Base-by-base conservation (phyloP, 2,329 filamentous ascomycete genomes). In the Lachnellula suecica region DNA sequence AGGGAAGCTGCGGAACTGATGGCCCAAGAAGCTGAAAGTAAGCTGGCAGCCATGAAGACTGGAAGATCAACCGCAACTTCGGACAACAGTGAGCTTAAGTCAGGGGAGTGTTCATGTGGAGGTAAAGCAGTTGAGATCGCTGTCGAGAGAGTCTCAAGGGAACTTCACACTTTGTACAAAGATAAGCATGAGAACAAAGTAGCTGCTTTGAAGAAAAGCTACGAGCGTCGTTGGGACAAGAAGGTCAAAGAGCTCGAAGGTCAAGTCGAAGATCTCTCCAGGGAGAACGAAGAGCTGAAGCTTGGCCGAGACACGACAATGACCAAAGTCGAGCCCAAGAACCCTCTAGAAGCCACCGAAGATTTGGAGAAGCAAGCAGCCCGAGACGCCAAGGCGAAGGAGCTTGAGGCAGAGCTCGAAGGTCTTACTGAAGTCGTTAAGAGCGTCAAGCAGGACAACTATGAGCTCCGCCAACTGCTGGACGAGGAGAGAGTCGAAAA, bases 101-200 rank as follows among this genome's bases (percentile, higher is more conserved):
- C 60, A 15, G 62, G 58, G 3, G 64, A 65, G 37, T 63, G 63
- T 43, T 50, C 43, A 25, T 65, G 61, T 41, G 60, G 61, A 63
- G 49, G 69, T 48, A 63, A 74, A 60, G 91, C 96, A 59, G 88
- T 96, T 45, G 92, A 97, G 66, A 79, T 89, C 41, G 88, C 88
- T 2, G 88, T 93, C 20, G 91, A 96, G 71, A 91, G 92, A 60
- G 91, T 97, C 37, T 92, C 93, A n/a, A 83, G 91, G 25, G 94
- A 99, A 67, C 79, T 99, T 37, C 94, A 99, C 68, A 81, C 87
- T 0, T 79, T 96, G 10, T 99, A 99, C 80, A 97, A 97, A 75
- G 85, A 88, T 67, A 99, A 99, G 74, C 94, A 99, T 69, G 93
- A 97, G 74, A 90, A 87, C 57, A 99, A 99, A 75, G 93, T 97